A percentile compares a stretch with the other conserved stretches of the same genome.
Conservation (phyloP, 2,329 filamentous ascomycete species). For the Paramyrothecium sp. region DNA sequence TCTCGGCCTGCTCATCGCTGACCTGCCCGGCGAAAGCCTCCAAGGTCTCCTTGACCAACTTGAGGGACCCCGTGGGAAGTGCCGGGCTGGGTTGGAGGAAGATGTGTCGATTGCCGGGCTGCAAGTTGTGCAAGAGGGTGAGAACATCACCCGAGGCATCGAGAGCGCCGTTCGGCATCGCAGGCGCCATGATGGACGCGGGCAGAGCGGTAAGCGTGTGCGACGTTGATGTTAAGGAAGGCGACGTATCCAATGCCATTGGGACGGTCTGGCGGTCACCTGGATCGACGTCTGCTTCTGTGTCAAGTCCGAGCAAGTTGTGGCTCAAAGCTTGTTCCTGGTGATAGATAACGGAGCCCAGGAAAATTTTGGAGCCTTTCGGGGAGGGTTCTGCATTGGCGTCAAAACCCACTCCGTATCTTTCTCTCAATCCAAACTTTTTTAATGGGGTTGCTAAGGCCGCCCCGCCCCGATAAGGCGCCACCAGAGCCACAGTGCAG, state of each 20-base stretch:
- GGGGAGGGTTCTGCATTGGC: background rate
- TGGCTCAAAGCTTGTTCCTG: too few relatives aligned
- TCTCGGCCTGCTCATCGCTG: slow-evolving; percentile 67
- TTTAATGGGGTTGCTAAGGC: background rate
- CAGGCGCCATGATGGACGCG: slow-evolving; percentile 40
- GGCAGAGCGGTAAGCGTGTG: slow-evolving; percentile 58
- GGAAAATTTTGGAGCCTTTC: background rate
- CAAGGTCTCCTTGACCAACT: slow-evolving; percentile 75
- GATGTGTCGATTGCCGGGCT: slow-evolving; percentile 60
- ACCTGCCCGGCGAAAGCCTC: slow-evolving; percentile 76
- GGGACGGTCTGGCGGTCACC: background rate
- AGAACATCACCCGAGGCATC: slow-evolving; percentile 33
- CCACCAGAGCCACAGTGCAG: too few relatives aligned
- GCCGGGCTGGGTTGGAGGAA: slow-evolving; percentile 74
- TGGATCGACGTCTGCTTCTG: background rate
- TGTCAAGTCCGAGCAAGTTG: background rate
- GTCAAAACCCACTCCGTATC: background rate
- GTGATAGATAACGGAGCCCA: background rate
- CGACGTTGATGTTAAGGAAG: slow-evolving; percentile 62
- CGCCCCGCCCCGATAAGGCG: too few relatives aligned
- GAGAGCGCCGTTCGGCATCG: slow-evolving; percentile 27
- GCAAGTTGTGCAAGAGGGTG: slow-evolving; percentile 56
- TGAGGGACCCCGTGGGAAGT: slow-evolving; percentile 68
- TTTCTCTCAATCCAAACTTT: background rate
- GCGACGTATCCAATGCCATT: slow-evolving; percentile 45